Conservation (phyloP, 805 yeast genomes). For the Ogataea kodamae region DNA sequence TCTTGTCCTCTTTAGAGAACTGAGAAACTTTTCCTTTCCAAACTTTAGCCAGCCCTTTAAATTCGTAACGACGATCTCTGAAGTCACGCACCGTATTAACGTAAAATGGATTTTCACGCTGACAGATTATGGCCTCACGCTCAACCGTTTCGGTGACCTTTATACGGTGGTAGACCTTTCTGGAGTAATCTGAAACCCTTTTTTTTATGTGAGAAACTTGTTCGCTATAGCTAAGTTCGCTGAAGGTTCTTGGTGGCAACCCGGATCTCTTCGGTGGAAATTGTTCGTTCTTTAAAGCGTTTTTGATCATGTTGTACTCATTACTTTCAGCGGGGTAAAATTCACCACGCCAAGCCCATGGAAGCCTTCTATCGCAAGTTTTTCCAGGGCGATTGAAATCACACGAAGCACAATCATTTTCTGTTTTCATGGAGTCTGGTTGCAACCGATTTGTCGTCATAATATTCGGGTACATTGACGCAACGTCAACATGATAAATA, state of each 20-base stretch:
- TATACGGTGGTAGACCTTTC: conserved; percentile 77
- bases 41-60: conserved; percentile 86
- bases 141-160: conserved; percentile 81
- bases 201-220: conserved; percentile 75
- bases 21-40: conserved; percentile 82
- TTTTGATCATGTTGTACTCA: conserved; percentile 85
- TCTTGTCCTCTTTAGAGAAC: conserved; percentile 50
- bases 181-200: conserved; percentile 77
- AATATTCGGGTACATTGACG: conserved; percentile 98
- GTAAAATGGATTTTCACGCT: conserved; percentile 95
- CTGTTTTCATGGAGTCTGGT: conserved; percentile 95
- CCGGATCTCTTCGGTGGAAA: conserved; percentile 63
- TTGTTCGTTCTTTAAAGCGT: conserved; percentile 74
- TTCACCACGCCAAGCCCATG: conserved; percentile 99
- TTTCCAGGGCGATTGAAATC: conserved; percentile 96
- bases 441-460: conserved; percentile 97
- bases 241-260: conserved; percentile 61
- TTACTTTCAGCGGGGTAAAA: conserved; percentile 86
- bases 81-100: conserved; percentile 91
- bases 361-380: conserved; percentile 81
- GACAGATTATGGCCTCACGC: conserved; percentile 92
- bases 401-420: conserved; percentile 95
- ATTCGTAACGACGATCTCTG: conserved; percentile 94
- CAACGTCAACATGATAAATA: conserved; percentile 97
- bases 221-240: conserved; percentile 70